Evolutionary conservation across 176 grass and related monocot species (phyloP).

Genomic region (Ensete ventricosum): DNA sequence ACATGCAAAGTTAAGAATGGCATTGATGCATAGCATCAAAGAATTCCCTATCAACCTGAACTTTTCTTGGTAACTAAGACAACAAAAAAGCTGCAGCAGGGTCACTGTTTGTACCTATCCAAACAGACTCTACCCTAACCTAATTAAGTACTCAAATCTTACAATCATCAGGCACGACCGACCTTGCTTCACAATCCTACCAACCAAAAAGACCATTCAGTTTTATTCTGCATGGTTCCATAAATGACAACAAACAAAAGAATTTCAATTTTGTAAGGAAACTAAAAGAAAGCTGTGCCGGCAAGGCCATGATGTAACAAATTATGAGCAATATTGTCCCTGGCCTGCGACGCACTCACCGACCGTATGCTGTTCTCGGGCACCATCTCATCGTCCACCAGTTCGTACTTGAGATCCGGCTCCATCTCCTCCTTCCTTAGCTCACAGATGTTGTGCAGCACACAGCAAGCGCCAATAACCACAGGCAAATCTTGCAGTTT

Average conservation of each 20-base stretch:
- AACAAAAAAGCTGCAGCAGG: background rate
- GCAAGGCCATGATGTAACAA: slow-evolving; percentile 70
- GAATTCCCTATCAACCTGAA: background rate
- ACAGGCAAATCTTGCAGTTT: slow-evolving; percentile 94
- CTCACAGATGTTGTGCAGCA: slow-evolving; percentile 92
- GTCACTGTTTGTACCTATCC: background rate
- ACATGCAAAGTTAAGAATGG: background rate
- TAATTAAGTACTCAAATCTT: background rate
- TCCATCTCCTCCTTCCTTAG: slow-evolving; percentile 52
- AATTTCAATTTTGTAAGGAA: background rate
- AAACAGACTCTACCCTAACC: background rate
- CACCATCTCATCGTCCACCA: slow-evolving; percentile 68
- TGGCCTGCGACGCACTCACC: slow-evolving; percentile 35
- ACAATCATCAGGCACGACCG: background rate
- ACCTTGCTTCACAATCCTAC: slow-evolving; percentile 3
- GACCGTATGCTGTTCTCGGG: slow-evolving; percentile 58
- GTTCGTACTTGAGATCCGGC: slow-evolving; percentile 34
- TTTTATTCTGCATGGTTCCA: background rate
- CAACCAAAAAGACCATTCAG: background rate
- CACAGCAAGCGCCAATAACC: slow-evolving; percentile 85
- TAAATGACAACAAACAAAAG: slow-evolving; percentile 1
- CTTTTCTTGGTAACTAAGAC: background rate
- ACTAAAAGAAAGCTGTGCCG: slow-evolving; percentile 74
- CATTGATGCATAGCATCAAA: background rate
- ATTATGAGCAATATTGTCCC: slow-evolving; percentile 90